Evolutionary conservation across 352 stramenopile species (phyloP), one percentile per base, ranked within the genome.

Genomic region (Lagenidium sp.): DNA sequence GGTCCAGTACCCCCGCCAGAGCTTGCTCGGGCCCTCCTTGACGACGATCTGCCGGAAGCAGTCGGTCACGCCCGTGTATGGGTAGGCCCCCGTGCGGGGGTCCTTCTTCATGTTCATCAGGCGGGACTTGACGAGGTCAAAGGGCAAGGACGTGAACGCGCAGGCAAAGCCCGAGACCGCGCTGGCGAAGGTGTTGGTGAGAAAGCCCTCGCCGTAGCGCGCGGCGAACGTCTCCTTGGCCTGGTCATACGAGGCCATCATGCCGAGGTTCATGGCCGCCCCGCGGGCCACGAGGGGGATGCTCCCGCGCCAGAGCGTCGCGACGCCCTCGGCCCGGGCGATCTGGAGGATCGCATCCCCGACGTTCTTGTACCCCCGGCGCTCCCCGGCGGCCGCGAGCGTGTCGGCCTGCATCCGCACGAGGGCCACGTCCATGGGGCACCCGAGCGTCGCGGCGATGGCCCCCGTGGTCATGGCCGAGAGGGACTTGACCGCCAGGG

Each of bases 211-310:
- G 49, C 80, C 77, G 46, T 85, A 88, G 41, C 70, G 45, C 22
- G 68, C 55, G 35, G 76, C 53, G 41, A 96, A 71, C 45, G 81
- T 57, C 63, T 98, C 87, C 66, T 98, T 98, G 19, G 95, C 92
- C 73, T 99, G 94, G 74, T 99, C 97, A 65, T 99, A 99, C 53
- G 90, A 98, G 15, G 96, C 96, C 78, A 99, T 91, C 97, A 99
- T 99, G 44, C 96, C 96, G n/a, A 99, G 90, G 72, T 99, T 99
- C 94, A 99, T 99, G 44, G 93, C 81, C 46, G 98, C 98, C 22
- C 95, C 97, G 57, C 97, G 84, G 15, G 97, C 81, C 34, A 99
- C 94, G n/a, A 95, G 82, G 18, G 92, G 91, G 28, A 93, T 64
- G 44, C 77, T 92, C 6, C 92, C 92, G 20, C 87, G 70, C 85